Conservation (phyloP, 78 protist genomes). For the Diacronema lutheri region DNA sequence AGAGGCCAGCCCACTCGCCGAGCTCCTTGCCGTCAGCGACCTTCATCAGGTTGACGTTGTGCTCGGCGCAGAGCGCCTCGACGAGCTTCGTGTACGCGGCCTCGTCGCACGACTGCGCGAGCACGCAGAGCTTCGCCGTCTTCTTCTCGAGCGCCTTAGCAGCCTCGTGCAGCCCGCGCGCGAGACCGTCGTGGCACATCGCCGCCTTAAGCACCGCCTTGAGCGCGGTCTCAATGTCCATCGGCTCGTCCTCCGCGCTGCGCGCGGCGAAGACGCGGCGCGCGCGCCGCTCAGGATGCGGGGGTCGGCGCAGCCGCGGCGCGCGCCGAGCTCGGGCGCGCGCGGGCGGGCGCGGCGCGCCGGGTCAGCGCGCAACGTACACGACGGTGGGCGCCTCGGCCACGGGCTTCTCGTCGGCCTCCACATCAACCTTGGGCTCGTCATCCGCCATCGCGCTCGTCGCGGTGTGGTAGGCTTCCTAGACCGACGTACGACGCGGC, state of each 20-base stretch:
- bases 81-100: conserved; percentile 80
- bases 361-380: no score
- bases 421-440: no score
- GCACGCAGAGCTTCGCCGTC: conserved; percentile 83
- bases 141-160: conserved; percentile 82
- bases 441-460: no score
- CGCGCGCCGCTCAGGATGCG: no score
- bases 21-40: conserved; percentile 78
- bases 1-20: conserved; percentile 96
- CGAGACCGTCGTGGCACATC: conserved; percentile 74
- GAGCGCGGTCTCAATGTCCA: conserved; percentile 70
- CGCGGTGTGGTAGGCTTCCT: no score
- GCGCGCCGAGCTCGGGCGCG: no score
- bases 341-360: no score
- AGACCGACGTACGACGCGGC: no score
- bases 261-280: no score
- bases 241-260: not conserved
- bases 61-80: conserved; percentile 89
- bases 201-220: conserved; percentile 81
- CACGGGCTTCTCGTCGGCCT: no score
- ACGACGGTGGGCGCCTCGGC: no score
- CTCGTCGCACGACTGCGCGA: conserved; percentile 85
- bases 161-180: conserved; percentile 91
- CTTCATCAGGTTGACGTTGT: conserved; percentile 76
- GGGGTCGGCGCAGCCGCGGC: no score